Percentiles rank a stretch among this genome's conserved stretches.
phyloP scores from a whole-genome alignment of 768 basidiomycete genomes.

The Pulveroboletus ravenelii region DNA sequence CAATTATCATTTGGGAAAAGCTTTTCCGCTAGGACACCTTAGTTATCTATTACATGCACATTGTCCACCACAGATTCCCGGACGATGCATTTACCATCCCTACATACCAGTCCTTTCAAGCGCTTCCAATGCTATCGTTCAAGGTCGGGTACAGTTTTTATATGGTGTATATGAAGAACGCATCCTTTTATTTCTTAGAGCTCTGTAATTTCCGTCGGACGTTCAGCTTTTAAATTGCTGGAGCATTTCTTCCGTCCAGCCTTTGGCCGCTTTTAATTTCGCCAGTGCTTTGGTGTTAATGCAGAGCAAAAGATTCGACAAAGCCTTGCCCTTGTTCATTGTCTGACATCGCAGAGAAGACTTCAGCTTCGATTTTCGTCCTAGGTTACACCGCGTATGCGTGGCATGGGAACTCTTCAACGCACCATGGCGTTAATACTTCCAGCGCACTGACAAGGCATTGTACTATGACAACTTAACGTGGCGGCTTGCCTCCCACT shows the following conservation, averaged over 20 bases:
- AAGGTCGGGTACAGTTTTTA: constrained; percentile 7
- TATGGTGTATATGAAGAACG: constrained; percentile 33
- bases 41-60: constrained; percentile 14
- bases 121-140: not conserved
- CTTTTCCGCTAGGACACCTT: constrained; percentile 38
- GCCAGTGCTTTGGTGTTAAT: constrained; percentile 4
- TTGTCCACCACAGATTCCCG: constrained; percentile 11
- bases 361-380: too few relatives aligned
- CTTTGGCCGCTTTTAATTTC: constrained; percentile 11
- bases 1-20: constrained; percentile 78
- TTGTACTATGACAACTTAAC: not conserved
- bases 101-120: constrained; percentile 14
- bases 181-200: constrained; percentile 20
- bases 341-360: not conserved
- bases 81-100: constrained; percentile 26
- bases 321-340: constrained; percentile 3
- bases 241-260: constrained; percentile 24
- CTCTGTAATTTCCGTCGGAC: not conserved
- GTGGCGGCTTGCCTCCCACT: not conserved
- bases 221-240: constrained; percentile 16
- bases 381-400: too few relatives aligned
- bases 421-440: too few relatives aligned
- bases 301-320: not conserved
- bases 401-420: too few relatives aligned
- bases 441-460: not conserved